Evolutionary conservation across 192 early-diverging fungal species (phyloP), one percentile per base, ranked within the genome.

Genomic region (Backusella circina): DNA sequence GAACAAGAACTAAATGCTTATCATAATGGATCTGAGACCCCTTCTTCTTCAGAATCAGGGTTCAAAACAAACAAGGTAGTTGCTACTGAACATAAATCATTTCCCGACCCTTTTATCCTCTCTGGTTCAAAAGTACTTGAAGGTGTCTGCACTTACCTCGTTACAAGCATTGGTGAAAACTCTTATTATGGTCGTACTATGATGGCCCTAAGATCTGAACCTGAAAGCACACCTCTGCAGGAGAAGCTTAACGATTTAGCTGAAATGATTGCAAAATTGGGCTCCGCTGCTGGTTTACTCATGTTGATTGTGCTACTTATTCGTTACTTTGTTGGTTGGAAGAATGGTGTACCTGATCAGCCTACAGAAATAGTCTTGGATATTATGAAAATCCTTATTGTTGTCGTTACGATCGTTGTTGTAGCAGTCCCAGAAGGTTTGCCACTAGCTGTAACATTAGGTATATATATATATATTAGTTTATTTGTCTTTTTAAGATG

Each of bases 351-450:
- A 9, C 80, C 81, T 1, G 82, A 73, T 5, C 77, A 72, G 10
- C 88, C 88, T 47, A 72, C 84, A 13, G 82, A 86, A 5, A 86
- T 93, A 31, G 88, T 92, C 12, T 78, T 89, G 67, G 88, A 84
- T 76, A 80, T 95, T 61, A 90, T 92, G 74, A 84, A 88, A 71
- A 93, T 99, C 68, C 69, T 98, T 35, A 97, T 99, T 80, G 90
- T 94, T 9, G 93, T 95, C 21, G 90, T 99, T 33, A 98, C 98
- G 18, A 84, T 99, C 2, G 87, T 99, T 28, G 98, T 99, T 16
- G 97, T 99, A 5, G 98, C 98, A 21, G 95, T 99, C 0, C 98
- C 98, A 36, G 98, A 99, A 83, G 98, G 98, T 39, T 89, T 99
- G 21, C 98, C 98, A 6, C 84, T 99, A 50, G 97, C 98, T 15